Evolutionary conservation across 164 flowering plant genomes (phyloP).

Genomic region (Tetracentron sinense): DNA sequence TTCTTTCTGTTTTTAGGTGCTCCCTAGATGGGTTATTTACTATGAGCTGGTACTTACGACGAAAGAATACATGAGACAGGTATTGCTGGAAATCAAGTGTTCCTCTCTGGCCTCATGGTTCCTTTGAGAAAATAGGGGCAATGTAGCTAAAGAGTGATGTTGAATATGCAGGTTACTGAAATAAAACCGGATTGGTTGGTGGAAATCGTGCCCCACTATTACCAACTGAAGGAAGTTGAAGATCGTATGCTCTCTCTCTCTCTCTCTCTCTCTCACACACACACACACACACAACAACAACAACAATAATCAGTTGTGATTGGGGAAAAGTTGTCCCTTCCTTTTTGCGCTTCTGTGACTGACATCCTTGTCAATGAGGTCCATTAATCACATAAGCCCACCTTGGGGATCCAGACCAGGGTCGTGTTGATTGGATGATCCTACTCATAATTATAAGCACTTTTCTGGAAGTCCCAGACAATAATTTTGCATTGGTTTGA

Average conservation of each 20-base stretch:
- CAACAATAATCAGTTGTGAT: background rate
- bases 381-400: background rate
- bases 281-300: too few species aligned
- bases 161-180: slow-evolving; percentile 67
- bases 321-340: background rate
- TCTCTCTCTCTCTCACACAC: slow-evolving; percentile 13
- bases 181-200: slow-evolving; percentile 93
- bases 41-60: slow-evolving; percentile 90
- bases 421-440: background rate
- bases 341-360: background rate
- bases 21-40: slow-evolving; percentile 91
- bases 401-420: background rate
- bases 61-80: slow-evolving; percentile 96
- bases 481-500: too few species aligned
- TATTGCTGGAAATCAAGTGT: slow-evolving; percentile 13
- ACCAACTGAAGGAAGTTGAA: slow-evolving; percentile 89
- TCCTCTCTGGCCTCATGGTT: background rate
- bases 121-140: background rate
- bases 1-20: slow-evolving; percentile 39
- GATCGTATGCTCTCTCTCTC: slow-evolving; percentile 59
- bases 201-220: slow-evolving; percentile 92
- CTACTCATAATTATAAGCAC: too few species aligned
- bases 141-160: background rate
- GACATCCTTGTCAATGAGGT: too few species aligned
- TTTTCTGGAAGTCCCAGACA: too few species aligned